Evolutionary conservation across 345 rosid species (phyloP).

Genomic region (Brassica incana): DNA sequence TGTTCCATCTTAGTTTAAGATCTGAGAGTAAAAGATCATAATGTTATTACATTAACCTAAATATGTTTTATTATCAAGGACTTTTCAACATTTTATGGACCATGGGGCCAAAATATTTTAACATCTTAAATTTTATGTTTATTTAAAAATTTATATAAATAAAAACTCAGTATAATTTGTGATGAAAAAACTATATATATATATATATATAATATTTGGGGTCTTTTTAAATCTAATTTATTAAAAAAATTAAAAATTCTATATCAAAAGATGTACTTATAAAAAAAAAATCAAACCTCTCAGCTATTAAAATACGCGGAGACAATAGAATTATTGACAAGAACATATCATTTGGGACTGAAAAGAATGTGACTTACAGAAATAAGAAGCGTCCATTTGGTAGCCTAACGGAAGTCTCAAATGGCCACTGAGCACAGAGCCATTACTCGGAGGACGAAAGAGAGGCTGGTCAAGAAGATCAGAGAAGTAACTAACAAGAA

Average conservation of each 20-base stretch:
- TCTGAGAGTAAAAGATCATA: conserved; percentile 42
- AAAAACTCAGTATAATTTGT: no score
- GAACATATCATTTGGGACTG: background rate
- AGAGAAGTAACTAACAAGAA: conserved; percentile 77
- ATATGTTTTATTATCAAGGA: background rate
- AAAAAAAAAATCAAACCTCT: no score
- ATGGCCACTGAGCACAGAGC: conserved; percentile 58
- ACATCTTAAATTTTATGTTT: no score
- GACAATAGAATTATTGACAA: background rate
- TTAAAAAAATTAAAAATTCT: no score
- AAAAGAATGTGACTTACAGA: conserved; percentile 56
- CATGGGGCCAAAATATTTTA: no score
- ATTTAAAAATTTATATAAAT: no score
- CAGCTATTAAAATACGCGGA: no score
- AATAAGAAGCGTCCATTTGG: conserved; percentile 98
- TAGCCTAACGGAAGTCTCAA: conserved; percentile 92
- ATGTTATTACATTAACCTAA: conserved; percentile 9
- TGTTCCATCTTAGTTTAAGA: conserved; percentile 79
- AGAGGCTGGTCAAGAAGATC: conserved; percentile 82
- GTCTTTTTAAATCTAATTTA: no score
- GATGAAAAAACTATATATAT: no score
- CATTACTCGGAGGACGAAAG: conserved; percentile 73
- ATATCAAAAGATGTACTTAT: no score
- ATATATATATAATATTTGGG: no score
- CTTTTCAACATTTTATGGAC: no score